Evolutionary conservation across 2,329 filamentous ascomycete genomes (phyloP).

Genomic region (Apiospora kogelbergensis): DNA sequence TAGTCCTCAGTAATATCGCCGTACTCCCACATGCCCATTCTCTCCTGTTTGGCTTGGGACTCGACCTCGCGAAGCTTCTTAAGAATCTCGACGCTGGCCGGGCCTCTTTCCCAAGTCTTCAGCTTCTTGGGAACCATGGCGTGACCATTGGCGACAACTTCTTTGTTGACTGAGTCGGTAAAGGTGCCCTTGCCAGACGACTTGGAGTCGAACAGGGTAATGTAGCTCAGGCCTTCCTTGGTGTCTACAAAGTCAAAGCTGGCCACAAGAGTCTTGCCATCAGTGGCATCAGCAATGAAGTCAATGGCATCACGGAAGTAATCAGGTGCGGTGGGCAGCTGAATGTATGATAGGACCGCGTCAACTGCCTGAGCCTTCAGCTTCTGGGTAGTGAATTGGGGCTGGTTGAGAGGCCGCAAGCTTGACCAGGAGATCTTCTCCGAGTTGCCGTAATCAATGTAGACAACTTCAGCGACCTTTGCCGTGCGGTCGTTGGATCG

Average conservation of each 20-base stretch:
- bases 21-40: slow-evolving; percentile 96
- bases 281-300: slow-evolving; percentile 74
- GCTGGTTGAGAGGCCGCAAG: slow-evolving; percentile 76
- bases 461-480: slow-evolving; percentile 86
- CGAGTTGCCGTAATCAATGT: slow-evolving; percentile 95
- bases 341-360: slow-evolving; percentile 82
- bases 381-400: slow-evolving; percentile 77
- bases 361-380: slow-evolving; percentile 87
- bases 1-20: slow-evolving; percentile 92
- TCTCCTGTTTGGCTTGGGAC: slow-evolving; percentile 73
- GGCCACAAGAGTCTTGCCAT: slow-evolving; percentile 76
- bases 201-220: slow-evolving; percentile 84
- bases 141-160: slow-evolving; percentile 78
- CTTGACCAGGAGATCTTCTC: slow-evolving; percentile 84
- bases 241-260: slow-evolving; percentile 82
- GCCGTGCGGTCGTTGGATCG: slow-evolving; percentile 89
- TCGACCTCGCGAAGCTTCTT: slow-evolving; percentile 72
- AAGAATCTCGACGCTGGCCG: slow-evolving; percentile 68
- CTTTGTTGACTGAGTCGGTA: slow-evolving; percentile 84
- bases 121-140: slow-evolving; percentile 92
- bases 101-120: slow-evolving; percentile 82
- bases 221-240: slow-evolving; percentile 78
- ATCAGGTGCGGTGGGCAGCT: slow-evolving; percentile 79
- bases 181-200: slow-evolving; percentile 54
- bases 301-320: slow-evolving; percentile 80